Base-by-base conservation (phyloP, 2,329 filamentous ascomycete genomes). In the Sporothrix protearum region DNA sequence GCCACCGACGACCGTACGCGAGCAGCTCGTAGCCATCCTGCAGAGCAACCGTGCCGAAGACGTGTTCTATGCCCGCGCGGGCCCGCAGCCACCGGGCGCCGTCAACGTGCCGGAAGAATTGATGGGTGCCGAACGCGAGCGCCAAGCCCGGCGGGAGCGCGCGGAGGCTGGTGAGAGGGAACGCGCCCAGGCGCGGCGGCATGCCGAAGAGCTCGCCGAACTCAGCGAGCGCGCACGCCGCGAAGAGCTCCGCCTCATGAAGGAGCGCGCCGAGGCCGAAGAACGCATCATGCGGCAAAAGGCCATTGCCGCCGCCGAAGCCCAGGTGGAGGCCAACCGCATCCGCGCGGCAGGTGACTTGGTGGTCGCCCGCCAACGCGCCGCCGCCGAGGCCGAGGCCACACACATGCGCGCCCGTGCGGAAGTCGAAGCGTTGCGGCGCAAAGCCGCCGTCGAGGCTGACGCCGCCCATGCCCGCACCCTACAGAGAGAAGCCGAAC, bases 11-110 rank as follows among this genome's bases (percentile, higher is more conserved):
- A 81, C 83, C 28, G 71, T 76, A 14, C 81, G 80, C 7, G 77
- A 81, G 0, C 78, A 82, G 53, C 82, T 89, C 1, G 75, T 88
- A 42, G 75, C 76, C 0, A 79, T 88, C 2, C 81, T 89, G 30
- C 82, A 81, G 7, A 82, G 83, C 64, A 88, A 87, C 74, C 84
- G 87, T 14, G 84, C 83, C 5, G 78, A 78, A 8, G 86, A 88
- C 73, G 81, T 86, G 3, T 89, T 82, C 76, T 88, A 87, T 77
- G 84, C 85, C 59, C 83, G 84, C 74, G 79, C 81, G 2, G 85
- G 85, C 0, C 80, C 85, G 0, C 87, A 89, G 72, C 87, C 87
- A 0, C 81, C 84, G 0, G 86, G 83, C 68, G 85, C 85, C 0
- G 75, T 84, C 25, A 86, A 86, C 2, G 79, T 88, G 14, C 87